Evolutionary conservation across 2,329 filamentous ascomycete genomes (phyloP).

Genomic region (Colletotrichum tabaci): DNA sequence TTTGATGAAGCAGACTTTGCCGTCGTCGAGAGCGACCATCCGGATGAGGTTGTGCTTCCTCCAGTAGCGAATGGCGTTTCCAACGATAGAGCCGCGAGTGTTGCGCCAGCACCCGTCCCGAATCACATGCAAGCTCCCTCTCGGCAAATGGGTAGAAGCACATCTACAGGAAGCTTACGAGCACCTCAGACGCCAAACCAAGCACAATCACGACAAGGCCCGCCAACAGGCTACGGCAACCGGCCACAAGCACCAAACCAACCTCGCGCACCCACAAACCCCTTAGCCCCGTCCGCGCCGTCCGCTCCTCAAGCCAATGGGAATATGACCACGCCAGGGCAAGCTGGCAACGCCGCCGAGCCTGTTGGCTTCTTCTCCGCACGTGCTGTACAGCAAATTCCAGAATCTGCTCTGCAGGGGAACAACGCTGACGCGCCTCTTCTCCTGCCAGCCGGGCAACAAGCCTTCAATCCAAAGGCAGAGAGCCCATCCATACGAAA

Average conservation of each 20-base stretch:
- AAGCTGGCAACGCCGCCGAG: constrained; percentile 52
- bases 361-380: constrained; percentile 80
- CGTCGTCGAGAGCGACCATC: constrained; percentile 77
- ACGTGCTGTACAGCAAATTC: constrained; percentile 71
- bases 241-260: constrained; percentile 44
- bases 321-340: constrained; percentile 44
- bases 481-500: constrained; percentile 90
- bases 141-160: constrained; percentile 50
- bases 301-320: constrained; percentile 32
- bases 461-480: constrained; percentile 79
- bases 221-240: constrained; percentile 44
- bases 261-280: constrained; percentile 42
- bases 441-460: constrained; percentile 57
- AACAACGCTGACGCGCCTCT: constrained; percentile 58
- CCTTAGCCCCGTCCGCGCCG: constrained; percentile 38
- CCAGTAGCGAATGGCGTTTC: constrained; percentile 50
- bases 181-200: constrained; percentile 56
- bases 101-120: constrained; percentile 44
- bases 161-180: constrained; percentile 49
- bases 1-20: constrained; percentile 85
- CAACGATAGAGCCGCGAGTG: constrained; percentile 44
- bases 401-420: constrained; percentile 59
- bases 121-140: constrained; percentile 57
- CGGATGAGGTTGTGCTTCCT: constrained; percentile 80
- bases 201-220: constrained; percentile 46